Base-by-base conservation (phyloP, 495 filamentous ascomycete species). In the Pseudomonodictys pantanalensis region DNA sequence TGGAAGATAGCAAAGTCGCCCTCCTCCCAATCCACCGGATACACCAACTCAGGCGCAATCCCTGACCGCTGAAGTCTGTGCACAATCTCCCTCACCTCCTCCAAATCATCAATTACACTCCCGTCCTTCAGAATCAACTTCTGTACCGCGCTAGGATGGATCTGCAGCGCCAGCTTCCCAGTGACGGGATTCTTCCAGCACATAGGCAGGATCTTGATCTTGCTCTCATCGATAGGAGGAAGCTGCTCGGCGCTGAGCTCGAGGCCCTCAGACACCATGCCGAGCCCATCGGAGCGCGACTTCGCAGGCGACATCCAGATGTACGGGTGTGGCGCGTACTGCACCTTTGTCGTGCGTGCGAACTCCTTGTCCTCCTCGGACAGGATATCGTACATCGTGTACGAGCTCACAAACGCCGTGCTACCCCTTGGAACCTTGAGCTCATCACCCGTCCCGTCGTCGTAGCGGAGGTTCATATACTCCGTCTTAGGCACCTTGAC, bases 291-390 rank as follows among this genome's bases (percentile, higher is more conserved):
- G 22, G 84, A 76, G 4, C 79, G 83, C 39, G 84, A 83, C 53
- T 78, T 81, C 10, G 86, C 83, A 23, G 74, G 70, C 52, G 76
- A 81, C 83, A 89, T 89, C 86, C 86, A 90, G 62, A 90, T 81
- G 72, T 90, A 89, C 43, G 87, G 87, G 56, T 90, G 87, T 28
- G 86, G 80, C 0, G 87, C 86, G 58, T 90, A 89, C 74, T 89
- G 84, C 22, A 89, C 76, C n/a, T 76, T 77, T 46, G 84, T 83
- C 11, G 75, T 77, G 12, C 78, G 78, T 15, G 77, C 86, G 61
- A 90, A 86, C 47, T 80, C 77, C 68, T 87, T 82, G 53, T 89
- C 85, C 30, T 79, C 76, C 0, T 79, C 75, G 18, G 82, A 84
- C 0, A 90, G 75, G 6, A 78, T 56, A 12, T 84, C 76, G 65